A percentile compares a stretch with the other conserved stretches of the same genome.
Evolutionary conservation across 1,139 yeast genomes (phyloP).

Genomic region (Magnusiomyces tetraspermus): DNA sequence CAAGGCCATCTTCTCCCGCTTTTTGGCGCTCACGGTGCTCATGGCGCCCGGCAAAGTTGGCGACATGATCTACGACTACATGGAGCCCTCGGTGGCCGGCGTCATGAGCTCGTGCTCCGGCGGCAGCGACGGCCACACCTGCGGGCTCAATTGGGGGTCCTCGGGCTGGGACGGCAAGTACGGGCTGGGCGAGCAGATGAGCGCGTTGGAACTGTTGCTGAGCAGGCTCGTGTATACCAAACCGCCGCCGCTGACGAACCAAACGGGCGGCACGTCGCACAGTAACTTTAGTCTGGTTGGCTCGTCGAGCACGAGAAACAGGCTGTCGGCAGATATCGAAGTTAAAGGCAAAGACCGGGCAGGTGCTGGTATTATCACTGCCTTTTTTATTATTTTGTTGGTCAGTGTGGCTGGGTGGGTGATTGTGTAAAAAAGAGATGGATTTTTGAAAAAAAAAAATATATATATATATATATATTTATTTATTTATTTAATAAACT

Average conservation of each 20-base stretch:
- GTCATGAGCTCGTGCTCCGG: slow-evolving; percentile 82
- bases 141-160: slow-evolving; percentile 73
- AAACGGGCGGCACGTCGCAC: slow-evolving; percentile 41
- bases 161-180: slow-evolving; percentile 65
- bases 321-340: not conserved
- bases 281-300: slow-evolving; percentile 31
- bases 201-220: slow-evolving; percentile 71
- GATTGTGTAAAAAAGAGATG: no score
- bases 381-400: slow-evolving; percentile 49
- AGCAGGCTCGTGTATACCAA: slow-evolving; percentile 36
- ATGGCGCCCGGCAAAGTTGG: slow-evolving; percentile 10
- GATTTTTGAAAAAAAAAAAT: no score
- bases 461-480: no score
- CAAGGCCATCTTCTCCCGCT: slow-evolving; percentile 71
- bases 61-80: slow-evolving; percentile 37
- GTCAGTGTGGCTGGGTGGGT: slow-evolving; percentile 69
- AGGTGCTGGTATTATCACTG: slow-evolving; percentile 82
- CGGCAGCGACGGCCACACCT: slow-evolving; percentile 80
- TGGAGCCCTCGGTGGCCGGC: slow-evolving; percentile 59
- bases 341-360: slow-evolving; percentile 50
- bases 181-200: slow-evolving; percentile 94
- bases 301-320: slow-evolving; percentile 14
- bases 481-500: no score
- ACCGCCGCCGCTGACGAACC: slow-evolving; percentile 37
- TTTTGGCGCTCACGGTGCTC: slow-evolving; percentile 46